Conservation (phyloP, 2,329 filamentous ascomycete species). For the Diaporthe citri region DNA sequence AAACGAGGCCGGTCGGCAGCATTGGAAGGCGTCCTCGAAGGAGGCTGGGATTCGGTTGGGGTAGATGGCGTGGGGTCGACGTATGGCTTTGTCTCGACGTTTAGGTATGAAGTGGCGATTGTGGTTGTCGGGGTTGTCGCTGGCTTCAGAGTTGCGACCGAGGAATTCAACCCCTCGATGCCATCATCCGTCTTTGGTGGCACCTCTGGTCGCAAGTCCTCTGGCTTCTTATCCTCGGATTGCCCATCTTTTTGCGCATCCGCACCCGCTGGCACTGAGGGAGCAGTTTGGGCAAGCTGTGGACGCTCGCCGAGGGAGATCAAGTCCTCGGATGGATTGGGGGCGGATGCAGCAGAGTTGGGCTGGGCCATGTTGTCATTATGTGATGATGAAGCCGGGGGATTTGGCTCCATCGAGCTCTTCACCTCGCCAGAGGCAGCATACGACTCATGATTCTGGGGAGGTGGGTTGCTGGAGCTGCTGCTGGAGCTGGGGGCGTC, state of each 20-base stretch:
- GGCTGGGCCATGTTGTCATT: constrained; percentile 31
- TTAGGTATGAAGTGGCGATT: constrained; percentile 57
- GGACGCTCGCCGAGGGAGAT: constrained; percentile 26
- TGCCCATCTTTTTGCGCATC: constrained; percentile 16
- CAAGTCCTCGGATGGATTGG: constrained; percentile 34
- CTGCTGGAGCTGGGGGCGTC: constrained; percentile 30
- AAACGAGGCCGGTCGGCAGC: constrained; percentile 62
- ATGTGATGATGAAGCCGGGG: constrained; percentile 31
- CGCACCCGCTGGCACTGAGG: background rate
- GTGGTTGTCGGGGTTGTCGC: constrained; percentile 54
- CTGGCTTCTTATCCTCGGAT: background rate
- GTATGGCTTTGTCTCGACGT: constrained; percentile 62
- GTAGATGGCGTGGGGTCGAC: constrained; percentile 71
- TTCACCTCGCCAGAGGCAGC: constrained; percentile 35
- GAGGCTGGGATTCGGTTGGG: constrained; percentile 65
- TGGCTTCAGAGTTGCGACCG: constrained; percentile 64
- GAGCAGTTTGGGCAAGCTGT: background rate
- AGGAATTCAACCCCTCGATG: constrained; percentile 54
- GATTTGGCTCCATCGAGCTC: constrained; percentile 39
- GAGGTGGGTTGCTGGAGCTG: constrained; percentile 20
- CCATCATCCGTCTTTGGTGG: constrained; percentile 36
- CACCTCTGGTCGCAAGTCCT: constrained; percentile 18
- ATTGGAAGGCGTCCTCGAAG: constrained; percentile 70
- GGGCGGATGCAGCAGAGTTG: constrained; percentile 13
- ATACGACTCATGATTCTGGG: constrained; percentile 36